phyloP scores from a whole-genome alignment of 805 yeast genomes.

The Candida pseudofarinosa region DNA sequence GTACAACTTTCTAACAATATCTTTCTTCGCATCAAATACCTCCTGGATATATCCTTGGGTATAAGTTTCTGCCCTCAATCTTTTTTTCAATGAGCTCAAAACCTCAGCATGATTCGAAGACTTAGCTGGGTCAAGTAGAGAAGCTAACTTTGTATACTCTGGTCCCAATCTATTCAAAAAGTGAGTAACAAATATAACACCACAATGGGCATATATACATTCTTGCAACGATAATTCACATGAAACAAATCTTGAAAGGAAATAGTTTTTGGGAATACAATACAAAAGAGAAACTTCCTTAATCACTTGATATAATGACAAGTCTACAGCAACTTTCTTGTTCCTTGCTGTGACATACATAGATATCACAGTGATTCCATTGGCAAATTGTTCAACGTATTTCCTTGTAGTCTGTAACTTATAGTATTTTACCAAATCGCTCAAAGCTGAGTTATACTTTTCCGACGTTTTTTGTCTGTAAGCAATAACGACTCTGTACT shows the following conservation, averaged over 20 bases:
- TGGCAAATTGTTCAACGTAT: conserved; percentile 90
- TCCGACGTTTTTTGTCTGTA: conserved; percentile 81
- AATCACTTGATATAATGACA: conserved; percentile 81
- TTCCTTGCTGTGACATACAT: conserved; percentile 70
- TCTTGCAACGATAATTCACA: conserved; percentile 90
- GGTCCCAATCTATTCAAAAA: conserved; percentile 92
- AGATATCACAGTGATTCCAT: conserved; percentile 83
- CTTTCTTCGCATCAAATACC: conserved; percentile 65
- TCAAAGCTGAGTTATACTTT: conserved; percentile 80
- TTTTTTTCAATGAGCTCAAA: conserved; percentile 73
- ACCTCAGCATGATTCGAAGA: conserved; percentile 71
- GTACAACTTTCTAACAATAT: conserved; percentile 74
- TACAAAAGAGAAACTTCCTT: conserved; percentile 91
- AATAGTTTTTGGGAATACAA: conserved; percentile 84
- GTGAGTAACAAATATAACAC: conserved; percentile 87
- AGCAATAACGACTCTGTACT: conserved; percentile 85
- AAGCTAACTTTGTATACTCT: conserved; percentile 69
- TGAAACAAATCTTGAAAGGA: conserved; percentile 65
- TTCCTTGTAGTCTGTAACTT: conserved; percentile 80
- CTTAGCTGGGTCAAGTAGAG: conserved; percentile 58
- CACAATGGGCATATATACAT: conserved; percentile 90
- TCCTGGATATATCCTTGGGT: conserved; percentile 80
- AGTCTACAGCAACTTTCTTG: conserved; percentile 55
- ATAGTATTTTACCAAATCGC: conserved; percentile 84
- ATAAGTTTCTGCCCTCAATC: conserved; percentile 89